These are phyloP conservation scores for Cenococcum geophilum DNA, from an alignment of 495 filamentous ascomycete genomes.

Conservation along the genomic window DNA sequence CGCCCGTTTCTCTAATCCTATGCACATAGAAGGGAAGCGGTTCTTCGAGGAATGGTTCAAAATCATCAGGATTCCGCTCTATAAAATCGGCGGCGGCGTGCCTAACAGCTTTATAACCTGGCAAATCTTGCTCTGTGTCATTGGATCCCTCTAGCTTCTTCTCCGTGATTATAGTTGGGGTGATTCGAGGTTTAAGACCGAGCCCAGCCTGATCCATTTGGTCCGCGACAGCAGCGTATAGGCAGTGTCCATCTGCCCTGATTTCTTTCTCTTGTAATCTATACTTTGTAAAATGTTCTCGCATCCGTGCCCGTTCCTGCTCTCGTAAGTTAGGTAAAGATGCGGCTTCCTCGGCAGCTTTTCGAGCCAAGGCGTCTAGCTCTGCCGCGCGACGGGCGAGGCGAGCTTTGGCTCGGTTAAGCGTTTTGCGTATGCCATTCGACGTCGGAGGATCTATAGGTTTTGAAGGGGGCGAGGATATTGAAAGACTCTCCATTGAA, in stretches of 20 bases:
- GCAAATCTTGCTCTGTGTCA: constrained; percentile 10
- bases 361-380: constrained; percentile 57
- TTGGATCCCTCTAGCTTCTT: not conserved
- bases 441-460: constrained; percentile 34
- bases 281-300: constrained; percentile 53
- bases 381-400: constrained; percentile 84
- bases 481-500: constrained; percentile 14
- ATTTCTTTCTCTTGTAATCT: constrained; percentile 71
- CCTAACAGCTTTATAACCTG: constrained; percentile 49
- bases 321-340: constrained; percentile 66
- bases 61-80: constrained; percentile 52
- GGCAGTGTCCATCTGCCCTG: constrained; percentile 85
- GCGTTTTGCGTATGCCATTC: constrained; percentile 53
- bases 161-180: constrained; percentile 16
- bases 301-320: constrained; percentile 65
- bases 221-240: constrained; percentile 90
- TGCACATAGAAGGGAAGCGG: constrained; percentile 63
- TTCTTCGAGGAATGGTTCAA: constrained; percentile 74
- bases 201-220: constrained; percentile 54
- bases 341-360: constrained; percentile 69
- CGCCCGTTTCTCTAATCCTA: constrained; percentile 80
- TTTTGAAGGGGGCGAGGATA: constrained; percentile 10
- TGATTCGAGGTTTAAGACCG: constrained; percentile 43
- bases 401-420: constrained; percentile 85
- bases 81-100: constrained; percentile 57